Base-by-base conservation (phyloP, 164 flowering plant species). In the Vitis rupestris region DNA sequence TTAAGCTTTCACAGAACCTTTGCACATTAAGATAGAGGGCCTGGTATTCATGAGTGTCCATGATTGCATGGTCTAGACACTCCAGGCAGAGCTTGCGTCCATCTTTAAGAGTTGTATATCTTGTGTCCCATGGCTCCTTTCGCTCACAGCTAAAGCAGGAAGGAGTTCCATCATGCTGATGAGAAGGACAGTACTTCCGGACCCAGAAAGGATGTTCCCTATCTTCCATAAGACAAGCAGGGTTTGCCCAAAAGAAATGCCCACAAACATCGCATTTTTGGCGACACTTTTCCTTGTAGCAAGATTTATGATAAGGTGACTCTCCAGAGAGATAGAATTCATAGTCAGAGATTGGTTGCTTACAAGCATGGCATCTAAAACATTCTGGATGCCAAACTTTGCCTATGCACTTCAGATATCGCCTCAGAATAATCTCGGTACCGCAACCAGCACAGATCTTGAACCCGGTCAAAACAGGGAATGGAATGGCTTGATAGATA, bases 301-400 rank as follows among this genome's bases (percentile, higher is more conserved):
- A 93, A 61, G 87, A 71, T 71, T 88, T 91, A 75, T 93, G 98
- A 66, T 81, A 93, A 56, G 94, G 93, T 51, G 81, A 77, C 74
- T 84, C 84, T 17, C 86, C 90, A 37, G 5, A 59, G 87, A 82
- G 87, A 88, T 81, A 23, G 98, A 93, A 72, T 87, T 94, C 98
- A 68, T 83, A 76, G 75, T 94, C 98, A 70, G 93, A 79, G 57
- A 94, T 92, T 15, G 98, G 97, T 9, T 66, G 81, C 73, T 79
- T 78, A 75, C 98, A 94, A 64, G 87, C 87, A 78, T 82, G 91
- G 79, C 98, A 94, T 13, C 92, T 81, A 70, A 94, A 94, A 73
- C 98, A 94, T 74, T 94, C 96, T 19, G 98, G 98, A 79, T 94
- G 98, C 96, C 96, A 94, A 78, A 86, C 72, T 67, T 78, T 85